Base-by-base conservation (phyloP, 495 filamentous ascomycete genomes). In the Umbilicaria muhlenbergii region DNA sequence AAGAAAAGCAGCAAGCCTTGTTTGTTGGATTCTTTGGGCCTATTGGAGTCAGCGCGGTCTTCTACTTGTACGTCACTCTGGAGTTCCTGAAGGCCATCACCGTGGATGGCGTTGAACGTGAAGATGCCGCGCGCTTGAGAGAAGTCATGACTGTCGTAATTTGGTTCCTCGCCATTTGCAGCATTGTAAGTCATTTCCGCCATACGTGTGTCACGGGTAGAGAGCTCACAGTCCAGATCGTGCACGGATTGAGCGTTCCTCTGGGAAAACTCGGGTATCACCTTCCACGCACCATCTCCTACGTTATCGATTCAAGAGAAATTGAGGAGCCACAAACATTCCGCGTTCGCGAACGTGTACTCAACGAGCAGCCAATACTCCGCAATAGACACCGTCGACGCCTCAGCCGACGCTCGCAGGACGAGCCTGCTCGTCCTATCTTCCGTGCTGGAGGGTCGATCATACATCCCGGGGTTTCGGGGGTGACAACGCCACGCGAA, bases 1-100 rank as follows among this genome's bases (percentile, higher is more conserved):
- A 87, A 46, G 71, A 81, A 34, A 51, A 74, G 7, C 65, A 66
- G 10, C 83, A 92, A 47, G 84, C 86, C 3, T 63, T 78, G 1
- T 92, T 93, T 49, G 82, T 87, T 28, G 89, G 87, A 5, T 93
- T 93, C 67, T 94, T 94, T 51, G 89, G 88, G 0, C 89, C 87
- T 11, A 89, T 96, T 46, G 88, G 89, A n/a, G 85, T 94, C 5
- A 85, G 81, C 36, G 86, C 87, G 3, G 71, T 94, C 36, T 94
- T 93, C 60, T 94, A 94, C 55, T 69, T 94, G 16, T 88, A 85
- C 49, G 65, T 93, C 51, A 77, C 71, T 32, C 63, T 81, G 1
- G 80, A 89, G 34, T 93, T 83, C 48, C 57, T 74, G 0, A 48
- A 50, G 5, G 45, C 61, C 4, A 63, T 83, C 41, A 69, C 62